Evolutionary conservation across 768 basidiomycete species (phyloP).

Genomic region (Paxillus involutus): DNA sequence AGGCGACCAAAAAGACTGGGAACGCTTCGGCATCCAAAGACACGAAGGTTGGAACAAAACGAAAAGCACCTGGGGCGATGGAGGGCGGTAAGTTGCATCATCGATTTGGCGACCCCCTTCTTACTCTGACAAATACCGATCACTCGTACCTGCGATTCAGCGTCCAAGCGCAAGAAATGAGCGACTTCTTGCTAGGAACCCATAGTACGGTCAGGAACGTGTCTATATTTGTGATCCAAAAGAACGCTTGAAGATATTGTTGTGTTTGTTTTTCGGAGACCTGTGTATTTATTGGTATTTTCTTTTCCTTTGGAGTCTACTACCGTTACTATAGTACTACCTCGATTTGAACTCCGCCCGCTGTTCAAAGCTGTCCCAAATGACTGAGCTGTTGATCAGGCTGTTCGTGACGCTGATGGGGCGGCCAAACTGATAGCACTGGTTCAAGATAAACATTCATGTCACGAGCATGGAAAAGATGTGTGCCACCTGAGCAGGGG

Average conservation of each 20-base stretch:
- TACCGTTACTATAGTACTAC: background rate
- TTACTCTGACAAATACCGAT: background rate
- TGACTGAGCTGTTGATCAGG: too few relatives aligned
- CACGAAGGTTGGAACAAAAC: conserved; percentile 36
- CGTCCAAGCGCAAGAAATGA: conserved; percentile 41
- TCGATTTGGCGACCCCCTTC: background rate
- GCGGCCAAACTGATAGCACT: too few relatives aligned
- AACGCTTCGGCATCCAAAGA: conserved; percentile 7
- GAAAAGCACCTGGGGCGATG: conserved; percentile 44
- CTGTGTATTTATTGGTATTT: conserved; percentile 30
- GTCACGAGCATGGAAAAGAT: too few relatives aligned
- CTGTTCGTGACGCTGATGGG: too few relatives aligned
- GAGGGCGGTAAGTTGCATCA: conserved; percentile 34
- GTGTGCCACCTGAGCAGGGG: too few relatives aligned
- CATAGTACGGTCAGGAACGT: background rate
- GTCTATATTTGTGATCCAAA: background rate
- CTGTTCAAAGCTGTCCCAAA: too few relatives aligned
- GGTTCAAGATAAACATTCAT: too few relatives aligned
- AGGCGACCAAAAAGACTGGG: conserved; percentile 18
- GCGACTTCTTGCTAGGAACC: background rate
- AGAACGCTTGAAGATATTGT: background rate
- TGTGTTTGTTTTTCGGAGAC: background rate
- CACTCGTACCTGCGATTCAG: conserved; percentile 15
- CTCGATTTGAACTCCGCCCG: background rate
- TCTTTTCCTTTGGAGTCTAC: background rate